Evolutionary conservation across 495 filamentous ascomycete genomes (phyloP).

Genomic region (Podospora tetraspora): DNA sequence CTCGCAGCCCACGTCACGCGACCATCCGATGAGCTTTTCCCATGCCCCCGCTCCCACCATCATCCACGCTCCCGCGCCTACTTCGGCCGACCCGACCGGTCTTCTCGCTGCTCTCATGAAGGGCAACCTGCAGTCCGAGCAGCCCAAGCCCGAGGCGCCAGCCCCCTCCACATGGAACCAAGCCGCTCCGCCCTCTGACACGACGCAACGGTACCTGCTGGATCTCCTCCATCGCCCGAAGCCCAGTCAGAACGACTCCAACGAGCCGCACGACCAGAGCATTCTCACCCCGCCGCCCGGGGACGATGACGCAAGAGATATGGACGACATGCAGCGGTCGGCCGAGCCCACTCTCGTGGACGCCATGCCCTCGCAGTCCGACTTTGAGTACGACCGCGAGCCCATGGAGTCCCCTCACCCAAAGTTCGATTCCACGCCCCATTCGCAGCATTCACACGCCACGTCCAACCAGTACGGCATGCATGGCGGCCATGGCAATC

Average conservation of each 20-base stretch:
- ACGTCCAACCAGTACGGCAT: slow-evolving; percentile 23
- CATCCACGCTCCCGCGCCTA: slow-evolving; percentile 45
- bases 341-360: slow-evolving; percentile 26
- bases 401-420: slow-evolving; percentile 31
- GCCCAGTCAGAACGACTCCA: slow-evolving; percentile 44
- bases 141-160: slow-evolving; percentile 32
- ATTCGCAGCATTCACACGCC: slow-evolving; percentile 38
- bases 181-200: slow-evolving; percentile 40
- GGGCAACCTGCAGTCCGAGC: slow-evolving; percentile 38
- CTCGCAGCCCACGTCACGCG: slow-evolving; percentile 17
- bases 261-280: slow-evolving; percentile 38
- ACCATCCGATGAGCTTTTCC: slow-evolving; percentile 19
- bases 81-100: slow-evolving; percentile 43
- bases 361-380: slow-evolving; percentile 26
- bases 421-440: slow-evolving; percentile 36
- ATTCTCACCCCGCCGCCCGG: slow-evolving; percentile 36
- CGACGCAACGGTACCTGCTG: slow-evolving; percentile 46
- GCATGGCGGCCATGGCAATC: slow-evolving; percentile 26
- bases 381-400: slow-evolving; percentile 35
- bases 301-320: slow-evolving; percentile 24
- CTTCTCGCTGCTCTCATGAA: slow-evolving; percentile 52
- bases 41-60: slow-evolving; percentile 25
- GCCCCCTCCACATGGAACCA: slow-evolving; percentile 35
- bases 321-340: slow-evolving; percentile 20
- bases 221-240: slow-evolving; percentile 51